Base-by-base conservation (phyloP, 805 yeast genomes). In the Isabelozyma pseudorhagii region DNA sequence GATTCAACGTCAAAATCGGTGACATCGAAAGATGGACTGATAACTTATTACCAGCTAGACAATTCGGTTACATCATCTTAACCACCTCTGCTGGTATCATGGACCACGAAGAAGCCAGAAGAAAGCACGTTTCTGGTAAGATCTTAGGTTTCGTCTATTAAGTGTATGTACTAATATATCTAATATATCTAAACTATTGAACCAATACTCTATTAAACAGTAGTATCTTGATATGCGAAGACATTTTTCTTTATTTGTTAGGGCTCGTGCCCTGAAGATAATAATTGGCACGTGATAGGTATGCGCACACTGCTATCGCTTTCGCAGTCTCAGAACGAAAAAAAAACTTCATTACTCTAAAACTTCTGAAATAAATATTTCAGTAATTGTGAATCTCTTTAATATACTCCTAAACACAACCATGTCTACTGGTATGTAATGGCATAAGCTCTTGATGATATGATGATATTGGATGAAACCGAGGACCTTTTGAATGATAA, bases 31-130 rank as follows among this genome's bases (percentile, higher is more conserved):
- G 89, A 82, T 92, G 98, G 98, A 90, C 97, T 67, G 96, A 86
- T 78, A 90, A 92, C 89, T 86, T 92, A 75, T 83, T 92, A 73
- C 98, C 98, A 77, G 96, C 98, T 63, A 90, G 98, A 87, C 98
- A 92, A 81, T 93, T 92, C 72, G 98, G 98, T 82, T 91, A 78
- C 87, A 92, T 92, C 72, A 89, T 92, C 79, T 85, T 92, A 76
- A 93, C 98, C 80, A 92, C 98, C 68, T 93, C 97, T 69, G 97
- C 97, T 68, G 98, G 98, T 82, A 92, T 92, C 71, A 91, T 92
- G 96, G 97, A 93, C 85, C 98, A 92, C 84, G 97, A 93, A 84
- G 97, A 92, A 83, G 98, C 98, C 72, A 89, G 96, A 87, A 88
- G 97, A 86, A 93, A 92, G 89, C 97, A 92, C 83, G 97, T 92